Evolutionary conservation across 1,139 yeast genomes (phyloP).

Genomic region (Yamadazyma diospyri): DNA sequence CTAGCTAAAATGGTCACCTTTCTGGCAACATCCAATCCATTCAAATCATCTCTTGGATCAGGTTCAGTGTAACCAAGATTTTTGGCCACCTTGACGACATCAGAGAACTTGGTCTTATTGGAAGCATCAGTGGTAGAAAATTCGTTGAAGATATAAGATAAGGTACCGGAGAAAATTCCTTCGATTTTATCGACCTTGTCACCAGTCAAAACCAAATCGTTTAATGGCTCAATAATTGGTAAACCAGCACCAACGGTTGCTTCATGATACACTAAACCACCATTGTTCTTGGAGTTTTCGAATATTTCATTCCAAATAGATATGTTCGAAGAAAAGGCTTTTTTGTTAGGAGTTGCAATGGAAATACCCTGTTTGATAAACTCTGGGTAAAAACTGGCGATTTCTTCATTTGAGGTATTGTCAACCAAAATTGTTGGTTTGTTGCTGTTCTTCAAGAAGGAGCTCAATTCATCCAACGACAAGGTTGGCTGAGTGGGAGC

Average conservation of each 20-base stretch:
- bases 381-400: conserved; percentile 74
- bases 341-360: conserved; percentile 96
- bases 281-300: conserved; percentile 46
- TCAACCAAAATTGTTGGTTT: conserved; percentile 83
- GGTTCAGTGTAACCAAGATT: conserved; percentile 96
- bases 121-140: conserved; percentile 68
- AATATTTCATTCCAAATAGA: conserved; percentile 76
- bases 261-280: conserved; percentile 91
- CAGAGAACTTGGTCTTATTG: conserved; percentile 70
- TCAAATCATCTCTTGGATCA: conserved; percentile 97
- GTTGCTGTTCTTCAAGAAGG: conserved; percentile 61
- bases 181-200: conserved; percentile 88
- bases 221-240: conserved; percentile 85
- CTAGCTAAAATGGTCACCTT: conserved; percentile 95
- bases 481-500: conserved; percentile 50
- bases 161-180: conserved; percentile 94
- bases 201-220: conserved; percentile 86
- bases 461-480: conserved; percentile 53
- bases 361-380: conserved; percentile 79
- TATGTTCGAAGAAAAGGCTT: conserved; percentile 86
- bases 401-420: conserved; percentile 79
- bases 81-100: conserved; percentile 85
- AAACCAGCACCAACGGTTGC: conserved; percentile 99
- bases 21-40: conserved; percentile 97
- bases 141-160: conserved; percentile 94